Percentiles rank a stretch among this genome's conserved stretches.
phyloP scores from a whole-genome alignment of 176 grass and related monocot genomes.

The Poa pratensis region DNA sequence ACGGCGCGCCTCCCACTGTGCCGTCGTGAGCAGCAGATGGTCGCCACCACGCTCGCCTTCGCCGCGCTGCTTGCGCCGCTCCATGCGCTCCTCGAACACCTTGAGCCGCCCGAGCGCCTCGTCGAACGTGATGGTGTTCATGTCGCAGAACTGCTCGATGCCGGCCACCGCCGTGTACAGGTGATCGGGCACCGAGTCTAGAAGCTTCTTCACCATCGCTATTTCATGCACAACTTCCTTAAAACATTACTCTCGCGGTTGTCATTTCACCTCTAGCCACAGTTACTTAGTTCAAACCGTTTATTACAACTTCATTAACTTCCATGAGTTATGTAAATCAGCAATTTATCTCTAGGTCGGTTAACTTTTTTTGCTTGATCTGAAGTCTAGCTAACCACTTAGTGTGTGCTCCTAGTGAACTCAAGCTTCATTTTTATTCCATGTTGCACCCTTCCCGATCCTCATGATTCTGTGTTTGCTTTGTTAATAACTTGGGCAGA shows the following conservation, averaged over 20 bases:
- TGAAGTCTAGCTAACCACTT: not conserved
- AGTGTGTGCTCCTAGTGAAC: not conserved
- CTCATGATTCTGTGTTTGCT: conserved; percentile 19
- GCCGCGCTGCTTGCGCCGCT: too few relatives aligned
- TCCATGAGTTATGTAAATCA: conserved; percentile 11
- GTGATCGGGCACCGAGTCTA: too few relatives aligned
- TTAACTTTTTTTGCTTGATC: conserved; percentile 5
- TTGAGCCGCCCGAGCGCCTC: too few relatives aligned
- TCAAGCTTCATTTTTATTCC: not conserved
- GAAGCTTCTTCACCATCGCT: too few relatives aligned
- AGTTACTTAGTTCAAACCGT: not conserved
- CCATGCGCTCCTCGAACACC: too few relatives aligned
- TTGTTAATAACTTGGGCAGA: conserved; percentile 46
- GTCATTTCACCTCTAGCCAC: not conserved
- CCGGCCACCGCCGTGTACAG: too few relatives aligned
- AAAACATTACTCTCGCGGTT: not conserved
- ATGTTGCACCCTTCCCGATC: not conserved
- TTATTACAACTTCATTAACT: not conserved
- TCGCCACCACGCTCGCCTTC: too few relatives aligned
- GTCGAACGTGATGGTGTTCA: too few relatives aligned
- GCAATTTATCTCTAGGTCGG: not conserved
- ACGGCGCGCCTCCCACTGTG: too few relatives aligned
- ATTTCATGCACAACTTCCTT: conserved; percentile 10
- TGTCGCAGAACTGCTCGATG: too few relatives aligned
- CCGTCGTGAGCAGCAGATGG: too few relatives aligned